phyloP scores from a whole-genome alignment of 768 basidiomycete genomes.

The Pisolithus marmoratus region DNA sequence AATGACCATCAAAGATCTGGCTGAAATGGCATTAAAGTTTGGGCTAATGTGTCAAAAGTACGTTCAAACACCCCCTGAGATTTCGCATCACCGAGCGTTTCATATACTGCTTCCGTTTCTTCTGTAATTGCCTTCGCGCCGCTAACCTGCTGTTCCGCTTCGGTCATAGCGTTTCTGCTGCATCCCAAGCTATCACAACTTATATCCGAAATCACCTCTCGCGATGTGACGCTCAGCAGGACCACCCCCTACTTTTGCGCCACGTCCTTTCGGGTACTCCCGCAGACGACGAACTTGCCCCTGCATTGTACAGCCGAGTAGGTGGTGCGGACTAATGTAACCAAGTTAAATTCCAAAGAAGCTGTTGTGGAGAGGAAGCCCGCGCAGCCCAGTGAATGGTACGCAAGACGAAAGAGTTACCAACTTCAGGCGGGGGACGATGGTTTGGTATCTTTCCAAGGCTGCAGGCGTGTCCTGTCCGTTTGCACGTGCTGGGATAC shows the following conservation, averaged over 20 bases:
- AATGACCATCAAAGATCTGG: slow-evolving; percentile 83
- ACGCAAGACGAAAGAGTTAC: slow-evolving; percentile 40
- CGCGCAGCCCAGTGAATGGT: background rate
- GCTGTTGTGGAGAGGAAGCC: slow-evolving; percentile 21
- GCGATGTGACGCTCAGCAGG: slow-evolving; percentile 65
- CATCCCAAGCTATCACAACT: slow-evolving; percentile 78
- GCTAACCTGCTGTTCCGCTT: slow-evolving; percentile 1
- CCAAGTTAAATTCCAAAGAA: slow-evolving; percentile 17
- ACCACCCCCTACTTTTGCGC: slow-evolving; percentile 67
- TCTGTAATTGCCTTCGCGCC: slow-evolving; percentile 9
- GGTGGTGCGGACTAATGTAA: slow-evolving; percentile 57
- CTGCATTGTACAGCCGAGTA: slow-evolving; percentile 62
- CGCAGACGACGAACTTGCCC: slow-evolving; percentile 67
- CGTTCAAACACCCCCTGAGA: slow-evolving; percentile 20
- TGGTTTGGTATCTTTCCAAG: slow-evolving; percentile 76
- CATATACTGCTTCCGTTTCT: slow-evolving; percentile 8
- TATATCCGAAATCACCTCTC: slow-evolving; percentile 70
- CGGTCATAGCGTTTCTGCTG: slow-evolving; percentile 58
- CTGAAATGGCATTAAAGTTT: slow-evolving; percentile 58
- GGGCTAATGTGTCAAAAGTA: slow-evolving; percentile 77
- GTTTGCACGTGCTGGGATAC: slow-evolving; percentile 67
- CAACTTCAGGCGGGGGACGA: slow-evolving; percentile 73
- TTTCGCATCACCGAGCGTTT: slow-evolving; percentile 4
- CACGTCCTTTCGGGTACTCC: slow-evolving; percentile 68
- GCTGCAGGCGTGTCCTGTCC: slow-evolving; percentile 74